These are phyloP conservation scores for Termitomyces eurrhizus DNA, from an alignment of 768 basidiomycete species.

Conservation along the genomic window DNA sequence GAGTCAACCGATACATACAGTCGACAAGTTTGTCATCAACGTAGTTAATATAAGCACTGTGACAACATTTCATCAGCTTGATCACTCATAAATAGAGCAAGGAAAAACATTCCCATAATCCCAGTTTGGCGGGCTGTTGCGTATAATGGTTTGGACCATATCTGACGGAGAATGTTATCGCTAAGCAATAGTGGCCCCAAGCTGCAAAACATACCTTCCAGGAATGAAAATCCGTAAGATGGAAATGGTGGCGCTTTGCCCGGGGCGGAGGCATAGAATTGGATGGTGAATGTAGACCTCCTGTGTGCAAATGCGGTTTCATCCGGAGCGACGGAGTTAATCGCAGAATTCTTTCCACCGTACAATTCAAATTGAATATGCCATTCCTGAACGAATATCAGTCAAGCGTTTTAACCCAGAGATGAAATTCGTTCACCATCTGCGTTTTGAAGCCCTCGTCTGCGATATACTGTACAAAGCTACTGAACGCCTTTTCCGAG, in stretches of 20 bases:
- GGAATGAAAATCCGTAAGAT: constrained; percentile 36
- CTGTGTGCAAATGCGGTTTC: constrained; percentile 45
- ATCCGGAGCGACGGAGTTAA: constrained; percentile 35
- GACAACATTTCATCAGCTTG: background rate
- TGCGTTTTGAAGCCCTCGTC: constrained; percentile 26
- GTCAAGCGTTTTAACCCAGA: background rate
- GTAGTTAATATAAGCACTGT: constrained; percentile 33
- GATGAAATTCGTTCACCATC: constrained; percentile 14
- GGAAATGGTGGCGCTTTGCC: constrained; percentile 39
- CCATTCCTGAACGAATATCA: constrained; percentile 23
- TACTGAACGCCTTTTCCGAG: constrained; percentile 23
- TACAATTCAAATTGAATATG: constrained; percentile 39
- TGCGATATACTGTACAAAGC: constrained; percentile 14
- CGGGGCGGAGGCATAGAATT: constrained; percentile 44
- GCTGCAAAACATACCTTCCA: constrained; percentile 26
- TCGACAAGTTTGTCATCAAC: constrained; percentile 30
- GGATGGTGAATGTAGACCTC: constrained; percentile 40
- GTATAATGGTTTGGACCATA: constrained; percentile 10
- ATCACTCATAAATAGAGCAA: no score
- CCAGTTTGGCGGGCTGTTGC: constrained; percentile 25
- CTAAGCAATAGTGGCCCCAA: constrained; percentile 18
- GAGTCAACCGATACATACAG: constrained; percentile 20
- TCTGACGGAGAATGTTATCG: background rate
- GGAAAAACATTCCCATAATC: constrained; percentile 21
- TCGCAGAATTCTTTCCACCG: constrained; percentile 40